phyloP scores from a whole-genome alignment of 306 rosid species.

The Vicia villosa region DNA sequence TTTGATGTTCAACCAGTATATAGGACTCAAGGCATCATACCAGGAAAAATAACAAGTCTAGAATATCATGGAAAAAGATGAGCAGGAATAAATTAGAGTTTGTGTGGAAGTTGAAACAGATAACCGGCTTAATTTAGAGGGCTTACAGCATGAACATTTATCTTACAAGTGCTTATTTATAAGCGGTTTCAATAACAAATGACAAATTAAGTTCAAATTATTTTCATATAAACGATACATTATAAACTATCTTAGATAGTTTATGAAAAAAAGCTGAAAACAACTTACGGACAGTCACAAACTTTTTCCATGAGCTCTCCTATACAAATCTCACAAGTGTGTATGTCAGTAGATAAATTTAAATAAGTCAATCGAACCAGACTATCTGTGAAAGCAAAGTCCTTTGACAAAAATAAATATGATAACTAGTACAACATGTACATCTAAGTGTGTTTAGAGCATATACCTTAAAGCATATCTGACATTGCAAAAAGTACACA shows the following conservation, averaged over 20 bases:
- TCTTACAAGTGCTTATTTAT: neutral
- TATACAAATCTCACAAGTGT: neutral
- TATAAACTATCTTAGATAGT: neutral
- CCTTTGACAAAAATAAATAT: neutral
- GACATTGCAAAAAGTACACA: neutral
- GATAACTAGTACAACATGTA: neutral
- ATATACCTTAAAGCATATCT: conserved; percentile 18
- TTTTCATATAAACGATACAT: neutral
- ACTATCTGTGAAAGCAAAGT: neutral
- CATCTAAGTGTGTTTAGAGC: neutral
- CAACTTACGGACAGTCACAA: neutral
- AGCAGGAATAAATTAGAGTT: neutral
- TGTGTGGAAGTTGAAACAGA: neutral
- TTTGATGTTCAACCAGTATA: neutral
- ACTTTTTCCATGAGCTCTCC: neutral
- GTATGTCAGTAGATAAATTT: neutral
- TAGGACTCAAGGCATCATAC: neutral
- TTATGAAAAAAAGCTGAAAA: neutral
- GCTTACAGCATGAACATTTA: neutral
- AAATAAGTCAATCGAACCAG: neutral
- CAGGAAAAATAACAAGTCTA: neutral
- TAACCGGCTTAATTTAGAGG: neutral
- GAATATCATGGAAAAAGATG: neutral
- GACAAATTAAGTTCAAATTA: neutral
- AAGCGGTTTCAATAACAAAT: neutral